phyloP scores from a whole-genome alignment of 441 rosid species.

The Arabidopsis lyrata region DNA sequence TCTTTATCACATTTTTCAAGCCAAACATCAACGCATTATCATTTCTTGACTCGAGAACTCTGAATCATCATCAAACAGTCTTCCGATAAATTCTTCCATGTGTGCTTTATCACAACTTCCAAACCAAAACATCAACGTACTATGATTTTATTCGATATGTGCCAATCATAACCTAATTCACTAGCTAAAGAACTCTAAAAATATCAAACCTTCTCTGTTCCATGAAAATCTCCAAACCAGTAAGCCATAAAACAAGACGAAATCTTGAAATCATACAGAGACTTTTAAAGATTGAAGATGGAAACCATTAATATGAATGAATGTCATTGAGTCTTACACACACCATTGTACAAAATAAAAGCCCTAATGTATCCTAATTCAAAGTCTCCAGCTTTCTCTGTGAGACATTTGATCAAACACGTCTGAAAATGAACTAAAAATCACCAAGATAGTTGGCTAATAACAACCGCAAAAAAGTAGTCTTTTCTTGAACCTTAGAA shows the following conservation, averaged over 20 bases:
- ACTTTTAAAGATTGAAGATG: constrained; percentile 12
- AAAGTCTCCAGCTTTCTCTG: constrained; percentile 39
- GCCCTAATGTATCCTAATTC: constrained; percentile 13
- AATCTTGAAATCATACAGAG: constrained; percentile 4
- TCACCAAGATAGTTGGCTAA: neutral
- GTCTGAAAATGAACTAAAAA: constrained; percentile 20
- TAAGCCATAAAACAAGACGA: constrained; percentile 20
- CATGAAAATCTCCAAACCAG: constrained; percentile 25
- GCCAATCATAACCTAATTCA: constrained; percentile 16
- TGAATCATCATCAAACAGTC: too few species aligned
- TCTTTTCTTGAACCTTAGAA: constrained; percentile 34
- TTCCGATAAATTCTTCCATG: too few species aligned
- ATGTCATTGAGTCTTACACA: constrained; percentile 19
- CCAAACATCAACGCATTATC: constrained; percentile 19
- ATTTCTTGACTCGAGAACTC: neutral
- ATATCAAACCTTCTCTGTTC: constrained; percentile 15
- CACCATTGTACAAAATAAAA: constrained; percentile 34
- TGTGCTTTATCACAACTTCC: constrained; percentile 7
- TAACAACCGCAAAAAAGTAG: constrained; percentile 7
- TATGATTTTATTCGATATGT: neutral
- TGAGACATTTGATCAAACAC: constrained; percentile 25
- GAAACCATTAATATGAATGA: constrained; percentile 32
- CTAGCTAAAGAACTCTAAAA: constrained; percentile 9
- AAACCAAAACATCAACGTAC: constrained; percentile 22
- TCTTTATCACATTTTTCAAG: neutral